Evolutionary conservation across 768 basidiomycete species (phyloP).

Genomic region (Lentinula lateritia): DNA sequence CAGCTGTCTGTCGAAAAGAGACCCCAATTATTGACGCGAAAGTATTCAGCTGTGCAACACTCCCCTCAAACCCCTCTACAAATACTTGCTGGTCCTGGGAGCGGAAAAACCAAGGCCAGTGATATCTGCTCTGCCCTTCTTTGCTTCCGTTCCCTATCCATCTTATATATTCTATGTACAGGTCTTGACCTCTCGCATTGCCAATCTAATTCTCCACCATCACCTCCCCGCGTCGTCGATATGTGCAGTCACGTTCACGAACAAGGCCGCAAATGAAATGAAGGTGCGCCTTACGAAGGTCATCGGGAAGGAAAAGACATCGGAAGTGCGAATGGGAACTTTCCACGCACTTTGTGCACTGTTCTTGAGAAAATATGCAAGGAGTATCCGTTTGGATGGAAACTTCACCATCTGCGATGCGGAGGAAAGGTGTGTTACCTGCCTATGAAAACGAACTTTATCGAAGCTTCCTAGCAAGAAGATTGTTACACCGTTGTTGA

Average conservation of each 20-base stretch:
- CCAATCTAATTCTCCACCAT: conserved; percentile 54
- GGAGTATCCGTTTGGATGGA: conserved; percentile 48
- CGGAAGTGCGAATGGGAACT: conserved; percentile 62
- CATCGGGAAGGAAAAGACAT: conserved; percentile 55
- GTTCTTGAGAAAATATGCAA: conserved; percentile 64
- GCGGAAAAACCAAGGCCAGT: conserved; percentile 62
- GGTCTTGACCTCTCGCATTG: conserved; percentile 67
- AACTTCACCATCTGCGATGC: conserved; percentile 85
- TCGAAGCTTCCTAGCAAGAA: conserved; percentile 48
- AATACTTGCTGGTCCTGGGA: conserved; percentile 75
- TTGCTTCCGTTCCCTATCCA: background rate
- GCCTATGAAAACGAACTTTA: background rate
- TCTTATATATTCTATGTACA: conserved; percentile 15
- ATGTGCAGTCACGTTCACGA: conserved; percentile 84
- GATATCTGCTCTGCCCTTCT: background rate
- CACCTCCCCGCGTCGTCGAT: conserved; percentile 49
- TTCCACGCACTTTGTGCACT: conserved; percentile 74
- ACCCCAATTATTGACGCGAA: background rate
- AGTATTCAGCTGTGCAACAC: conserved; percentile 55
- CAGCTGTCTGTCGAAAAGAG: background rate
- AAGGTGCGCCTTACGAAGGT: conserved; percentile 58
- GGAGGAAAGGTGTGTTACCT: conserved; percentile 58
- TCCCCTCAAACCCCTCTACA: conserved; percentile 61
- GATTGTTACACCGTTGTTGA: conserved; percentile 53
- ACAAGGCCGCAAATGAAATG: conserved; percentile 90